These are phyloP conservation scores for Balakata baccata DNA, from an alignment of 345 rosid species.

Conservation along the genomic window DNA sequence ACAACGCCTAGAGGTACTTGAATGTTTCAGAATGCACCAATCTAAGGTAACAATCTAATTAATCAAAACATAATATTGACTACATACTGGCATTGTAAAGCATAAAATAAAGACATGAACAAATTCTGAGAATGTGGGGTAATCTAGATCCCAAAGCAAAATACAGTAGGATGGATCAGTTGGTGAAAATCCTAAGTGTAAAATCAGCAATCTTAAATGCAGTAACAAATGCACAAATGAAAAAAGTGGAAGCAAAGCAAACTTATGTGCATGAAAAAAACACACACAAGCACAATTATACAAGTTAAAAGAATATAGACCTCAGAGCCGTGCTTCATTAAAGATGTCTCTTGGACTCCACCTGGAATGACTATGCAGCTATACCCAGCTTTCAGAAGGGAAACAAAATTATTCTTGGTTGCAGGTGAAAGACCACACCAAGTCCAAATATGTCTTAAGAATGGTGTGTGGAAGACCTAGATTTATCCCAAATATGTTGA, in stretches of 20 bases:
- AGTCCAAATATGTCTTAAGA: slow-evolving; percentile 91
- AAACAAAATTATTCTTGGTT: slow-evolving; percentile 61
- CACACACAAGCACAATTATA: background rate
- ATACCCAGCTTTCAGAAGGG: slow-evolving; percentile 65
- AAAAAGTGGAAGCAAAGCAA: background rate
- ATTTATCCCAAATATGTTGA: slow-evolving; percentile 7
- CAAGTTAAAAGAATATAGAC: slow-evolving; percentile 16
- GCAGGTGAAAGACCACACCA: slow-evolving; percentile 89
- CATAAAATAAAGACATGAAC: no score
- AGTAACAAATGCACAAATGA: background rate
- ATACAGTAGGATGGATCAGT: no score
- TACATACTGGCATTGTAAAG: no score
- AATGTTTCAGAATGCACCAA: no score
- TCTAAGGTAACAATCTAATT: no score
- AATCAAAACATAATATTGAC: no score
- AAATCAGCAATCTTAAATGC: background rate
- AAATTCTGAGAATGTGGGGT: no score
- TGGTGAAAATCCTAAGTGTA: no score
- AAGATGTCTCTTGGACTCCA: slow-evolving; percentile 81
- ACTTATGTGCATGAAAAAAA: background rate
- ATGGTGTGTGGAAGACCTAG: slow-evolving; percentile 79
- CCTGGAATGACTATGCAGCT: slow-evolving; percentile 89
- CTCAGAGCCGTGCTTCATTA: slow-evolving; percentile 71
- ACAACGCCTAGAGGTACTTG: no score
- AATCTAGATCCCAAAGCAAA: no score